These are phyloP conservation scores for Thraustochytrium sp. DNA, from an alignment of 352 stramenopile species.

Conservation along the genomic window DNA sequence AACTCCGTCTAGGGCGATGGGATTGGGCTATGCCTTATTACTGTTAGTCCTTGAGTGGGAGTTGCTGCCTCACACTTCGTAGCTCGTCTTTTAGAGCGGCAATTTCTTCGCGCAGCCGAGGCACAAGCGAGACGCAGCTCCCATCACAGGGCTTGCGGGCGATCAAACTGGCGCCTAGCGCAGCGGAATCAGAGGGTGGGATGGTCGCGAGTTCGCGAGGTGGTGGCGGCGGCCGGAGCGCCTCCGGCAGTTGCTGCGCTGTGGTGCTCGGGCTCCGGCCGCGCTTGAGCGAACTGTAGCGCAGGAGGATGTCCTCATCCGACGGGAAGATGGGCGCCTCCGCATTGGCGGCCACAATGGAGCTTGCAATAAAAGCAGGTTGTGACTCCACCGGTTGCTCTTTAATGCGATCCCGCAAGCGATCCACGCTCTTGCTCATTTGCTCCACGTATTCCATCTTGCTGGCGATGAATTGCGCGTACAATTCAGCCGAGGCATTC, in stretches of 20 bases:
- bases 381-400: background rate
- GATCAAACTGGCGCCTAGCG: no score
- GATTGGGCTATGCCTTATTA: no score
- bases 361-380: background rate
- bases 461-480: background rate
- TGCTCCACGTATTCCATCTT: constrained; percentile 8
- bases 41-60: no score
- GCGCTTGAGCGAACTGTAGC: background rate
- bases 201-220: background rate
- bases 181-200: background rate
- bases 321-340: background rate
- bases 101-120: background rate
- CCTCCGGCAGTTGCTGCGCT: no score
- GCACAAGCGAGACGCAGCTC: background rate
- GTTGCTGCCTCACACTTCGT: no score
- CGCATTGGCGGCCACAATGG: background rate
- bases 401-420: background rate
- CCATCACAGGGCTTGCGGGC: background rate
- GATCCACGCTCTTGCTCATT: background rate
- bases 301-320: background rate
- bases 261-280: no score
- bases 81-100: background rate
- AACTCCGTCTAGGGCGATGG: no score
- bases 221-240: background rate
- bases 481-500: background rate